Conservation (phyloP, 1,284 basidiomycete species). For the Rhodotorula glutinis region DNA sequence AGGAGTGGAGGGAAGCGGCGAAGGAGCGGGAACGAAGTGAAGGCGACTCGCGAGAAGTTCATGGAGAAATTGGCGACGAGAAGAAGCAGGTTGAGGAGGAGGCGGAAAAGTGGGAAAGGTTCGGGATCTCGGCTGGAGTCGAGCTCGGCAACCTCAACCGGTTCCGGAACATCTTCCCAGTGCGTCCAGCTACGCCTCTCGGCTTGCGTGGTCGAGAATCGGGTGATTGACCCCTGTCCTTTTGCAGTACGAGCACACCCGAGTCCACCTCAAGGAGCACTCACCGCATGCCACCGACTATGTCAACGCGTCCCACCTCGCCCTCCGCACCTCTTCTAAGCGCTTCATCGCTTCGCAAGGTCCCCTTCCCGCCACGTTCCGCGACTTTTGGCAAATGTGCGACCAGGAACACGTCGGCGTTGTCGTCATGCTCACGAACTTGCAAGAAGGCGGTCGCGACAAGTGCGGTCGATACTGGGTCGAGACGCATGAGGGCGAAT, state of each 20-base stretch:
- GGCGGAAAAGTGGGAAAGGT: constrained; percentile 62
- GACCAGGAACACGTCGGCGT: constrained; percentile 57
- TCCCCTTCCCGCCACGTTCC: constrained; percentile 81
- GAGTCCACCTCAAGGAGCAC: constrained; percentile 63
- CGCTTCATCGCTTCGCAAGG: constrained; percentile 96
- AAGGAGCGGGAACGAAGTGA: neutral
- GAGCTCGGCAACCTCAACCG: constrained; percentile 90
- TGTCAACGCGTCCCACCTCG: constrained; percentile 71
- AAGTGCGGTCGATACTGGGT: constrained; percentile 94
- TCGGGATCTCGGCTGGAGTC: constrained; percentile 90
- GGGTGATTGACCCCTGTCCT: no score
- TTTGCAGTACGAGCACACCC: constrained; percentile 51
- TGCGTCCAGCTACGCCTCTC: constrained; percentile 48
- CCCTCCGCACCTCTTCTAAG: constrained; percentile 51
- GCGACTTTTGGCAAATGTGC: constrained; percentile 82
- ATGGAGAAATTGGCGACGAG: constrained; percentile 21
- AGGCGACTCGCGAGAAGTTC: no score
- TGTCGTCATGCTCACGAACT: constrained; percentile 76
- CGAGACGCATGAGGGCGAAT: constrained; percentile 62
- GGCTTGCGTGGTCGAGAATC: no score
- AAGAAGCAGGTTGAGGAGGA: constrained; percentile 16
- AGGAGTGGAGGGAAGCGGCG: no score
- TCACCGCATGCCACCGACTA: constrained; percentile 61
- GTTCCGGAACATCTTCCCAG: constrained; percentile 53
- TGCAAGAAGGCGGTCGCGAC: constrained; percentile 79